A percentile compares a stretch with the other conserved stretches of the same genome.
Conservation (phyloP, 1,284 basidiomycete species). For the Fomitopsis betulina region DNA sequence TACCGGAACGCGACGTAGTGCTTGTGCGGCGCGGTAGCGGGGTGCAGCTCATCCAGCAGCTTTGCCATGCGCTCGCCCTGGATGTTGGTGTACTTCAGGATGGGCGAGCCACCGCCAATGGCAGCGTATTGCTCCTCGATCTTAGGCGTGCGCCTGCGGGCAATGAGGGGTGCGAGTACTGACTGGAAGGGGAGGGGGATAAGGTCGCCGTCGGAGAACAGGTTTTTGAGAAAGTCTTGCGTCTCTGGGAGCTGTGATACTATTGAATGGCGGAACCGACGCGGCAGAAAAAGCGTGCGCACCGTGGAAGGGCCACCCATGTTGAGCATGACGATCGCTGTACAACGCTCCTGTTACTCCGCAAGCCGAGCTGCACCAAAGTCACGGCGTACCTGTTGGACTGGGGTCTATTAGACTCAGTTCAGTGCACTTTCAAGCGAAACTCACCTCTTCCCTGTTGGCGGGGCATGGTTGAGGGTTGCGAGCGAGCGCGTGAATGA, state of each 20-base stretch:
- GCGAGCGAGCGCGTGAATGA: constrained; percentile 33
- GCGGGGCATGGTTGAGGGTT: constrained; percentile 29
- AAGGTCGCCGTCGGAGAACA: constrained; percentile 94
- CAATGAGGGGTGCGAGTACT: constrained; percentile 85
- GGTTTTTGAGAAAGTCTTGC: constrained; percentile 85
- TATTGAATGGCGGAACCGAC: not conserved
- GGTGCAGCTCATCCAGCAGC: constrained; percentile 91
- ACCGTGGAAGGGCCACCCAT: constrained; percentile 97
- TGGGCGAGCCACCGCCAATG: constrained; percentile 98
- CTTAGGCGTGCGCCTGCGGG: constrained; percentile 86
- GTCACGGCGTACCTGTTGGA: constrained; percentile 51
- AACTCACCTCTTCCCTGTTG: constrained; percentile 32
- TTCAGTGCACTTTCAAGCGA: not conserved
- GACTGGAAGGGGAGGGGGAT: constrained; percentile 95
- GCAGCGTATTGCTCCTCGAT: constrained; percentile 93
- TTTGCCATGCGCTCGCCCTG: constrained; percentile 92
- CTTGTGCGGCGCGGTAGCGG: constrained; percentile 93
- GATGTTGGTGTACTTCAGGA: constrained; percentile 83
- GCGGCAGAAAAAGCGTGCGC: constrained; percentile 22
- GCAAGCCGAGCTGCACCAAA: not conserved
- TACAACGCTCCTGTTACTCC: not conserved
- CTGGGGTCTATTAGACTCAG: constrained; percentile 24
- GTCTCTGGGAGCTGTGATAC: constrained; percentile 72
- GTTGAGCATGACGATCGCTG: constrained; percentile 95
- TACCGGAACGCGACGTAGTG: constrained; percentile 95